These are phyloP conservation scores for Pichia manshurica DNA, from an alignment of 805 yeast species.

Conservation along the genomic window DNA sequence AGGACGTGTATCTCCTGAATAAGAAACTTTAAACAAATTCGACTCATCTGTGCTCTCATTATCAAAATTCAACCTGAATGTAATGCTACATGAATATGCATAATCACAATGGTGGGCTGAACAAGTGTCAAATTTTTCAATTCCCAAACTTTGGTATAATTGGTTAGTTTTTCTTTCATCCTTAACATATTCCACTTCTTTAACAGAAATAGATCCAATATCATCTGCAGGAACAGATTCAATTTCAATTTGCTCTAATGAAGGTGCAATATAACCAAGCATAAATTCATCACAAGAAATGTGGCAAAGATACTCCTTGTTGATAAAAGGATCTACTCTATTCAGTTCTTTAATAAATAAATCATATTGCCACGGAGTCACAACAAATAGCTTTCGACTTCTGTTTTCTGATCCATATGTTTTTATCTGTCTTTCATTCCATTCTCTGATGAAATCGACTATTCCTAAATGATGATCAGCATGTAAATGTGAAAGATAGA, in stretches of 20 bases:
- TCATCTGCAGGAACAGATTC: slow-evolving; percentile 18
- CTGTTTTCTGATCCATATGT: slow-evolving; percentile 28
- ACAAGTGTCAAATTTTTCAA: slow-evolving; percentile 49
- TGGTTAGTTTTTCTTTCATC: slow-evolving; percentile 10
- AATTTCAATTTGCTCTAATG: slow-evolving; percentile 24
- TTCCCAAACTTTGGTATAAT: slow-evolving; percentile 38
- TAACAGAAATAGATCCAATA: slow-evolving; percentile 14
- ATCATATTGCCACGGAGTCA: slow-evolving; percentile 71
- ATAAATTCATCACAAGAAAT: slow-evolving; percentile 32
- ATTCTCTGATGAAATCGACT: slow-evolving; percentile 58
- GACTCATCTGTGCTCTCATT: background rate
- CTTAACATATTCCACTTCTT: slow-evolving; percentile 9
- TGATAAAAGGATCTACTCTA: slow-evolving; percentile 17
- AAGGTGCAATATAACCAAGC: slow-evolving; percentile 13
- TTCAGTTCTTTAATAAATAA: slow-evolving; percentile 66
- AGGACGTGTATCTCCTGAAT: slow-evolving; percentile 95
- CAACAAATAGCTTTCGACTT: slow-evolving; percentile 41
- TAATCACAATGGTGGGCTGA: slow-evolving; percentile 80
- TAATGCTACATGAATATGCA: slow-evolving; percentile 65
- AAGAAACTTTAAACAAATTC: slow-evolving; percentile 60
- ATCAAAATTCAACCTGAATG: slow-evolving; percentile 32
- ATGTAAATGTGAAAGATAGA: slow-evolving; percentile 84
- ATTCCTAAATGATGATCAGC: slow-evolving; percentile 96
- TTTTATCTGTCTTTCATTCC: slow-evolving; percentile 43
- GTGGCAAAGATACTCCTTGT: slow-evolving; percentile 17